phyloP scores from a whole-genome alignment of 345 rosid genomes.

The Citrus reticulata region DNA sequence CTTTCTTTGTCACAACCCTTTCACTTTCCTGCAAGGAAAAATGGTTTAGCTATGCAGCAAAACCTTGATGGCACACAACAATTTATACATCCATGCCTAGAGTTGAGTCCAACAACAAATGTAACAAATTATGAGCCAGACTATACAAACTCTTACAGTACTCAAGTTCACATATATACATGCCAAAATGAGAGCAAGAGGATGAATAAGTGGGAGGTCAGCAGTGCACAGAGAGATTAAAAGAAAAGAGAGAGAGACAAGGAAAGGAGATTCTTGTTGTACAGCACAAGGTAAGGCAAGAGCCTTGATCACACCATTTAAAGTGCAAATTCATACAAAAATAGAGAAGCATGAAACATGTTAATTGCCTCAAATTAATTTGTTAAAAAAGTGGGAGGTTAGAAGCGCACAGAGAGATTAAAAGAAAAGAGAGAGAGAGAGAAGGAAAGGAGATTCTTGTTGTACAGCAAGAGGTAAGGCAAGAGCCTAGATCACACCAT shows the following conservation, averaged over 20 bases:
- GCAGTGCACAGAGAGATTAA: background rate
- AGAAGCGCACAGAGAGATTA: too few species aligned
- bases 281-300: background rate
- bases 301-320: background rate
- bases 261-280: background rate
- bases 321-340: too few species aligned
- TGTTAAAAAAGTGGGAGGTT: too few species aligned
- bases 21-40: slow-evolving; percentile 48
- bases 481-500: background rate
- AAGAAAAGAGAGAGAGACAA: too few species aligned
- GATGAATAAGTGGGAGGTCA: background rate
- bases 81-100: background rate
- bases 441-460: background rate
- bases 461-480: background rate
- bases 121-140: too few species aligned
- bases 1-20: slow-evolving; percentile 57
- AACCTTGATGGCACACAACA: background rate
- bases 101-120: background rate
- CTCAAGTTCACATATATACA: background rate
- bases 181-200: background rate
- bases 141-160: too few species aligned
- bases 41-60: background rate
- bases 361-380: too few species aligned
- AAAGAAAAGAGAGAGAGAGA: too few species aligned
- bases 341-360: too few species aligned